Evolutionary conservation across 2,329 filamentous ascomycete genomes (phyloP), one percentile per base, ranked within the genome.

Genomic region (Ascochyta lentis): DNA sequence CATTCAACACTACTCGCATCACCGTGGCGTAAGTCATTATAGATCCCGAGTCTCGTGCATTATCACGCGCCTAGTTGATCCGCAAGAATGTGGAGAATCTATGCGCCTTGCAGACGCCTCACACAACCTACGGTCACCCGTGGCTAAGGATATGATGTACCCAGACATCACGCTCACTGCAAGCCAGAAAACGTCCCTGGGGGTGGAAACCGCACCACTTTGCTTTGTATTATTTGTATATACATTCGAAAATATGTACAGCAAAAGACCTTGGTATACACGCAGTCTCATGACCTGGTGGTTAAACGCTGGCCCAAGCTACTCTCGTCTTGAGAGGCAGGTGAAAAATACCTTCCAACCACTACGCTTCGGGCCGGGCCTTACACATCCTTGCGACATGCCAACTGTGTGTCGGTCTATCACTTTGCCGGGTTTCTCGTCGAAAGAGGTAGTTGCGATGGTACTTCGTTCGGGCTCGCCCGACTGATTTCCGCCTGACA

Each of bases 71-170:
- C 6, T 31, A 33, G 3, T 19, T 15, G 47, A 26, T 31, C 39
- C 34, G 45, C 31, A 16, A 27, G 10, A 51, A 4, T 47, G 53
- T 38, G 53, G 53, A 56, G 53, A 38, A 56, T 56, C 37, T 42
- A n/a, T 48, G 19, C 53, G 43, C 53, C 53, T 56, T 31, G 46
- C 53, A 46, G 35, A 34, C 53, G 53, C 53, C 53, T 56, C 43
- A 48, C 43, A 46, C 24, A 27, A 39, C 12, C 47, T 39, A 34
- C 22, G 31, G 40, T 13, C 4, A 13, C 27, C 9, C 22, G 39
- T 22, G 9, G n/a, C 35, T 37, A 10, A 16, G 23, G 24, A 31
- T 16, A 10, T 9, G 6, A 19, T 40, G 24, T 34, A 33, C 16
- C 46, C 19, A 16, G 19, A 4, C 6, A 39, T 39, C 19, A 13